Evolutionary conservation across 352 stramenopile genomes (phyloP).

Genomic region (Achlya hypogyna): DNA sequence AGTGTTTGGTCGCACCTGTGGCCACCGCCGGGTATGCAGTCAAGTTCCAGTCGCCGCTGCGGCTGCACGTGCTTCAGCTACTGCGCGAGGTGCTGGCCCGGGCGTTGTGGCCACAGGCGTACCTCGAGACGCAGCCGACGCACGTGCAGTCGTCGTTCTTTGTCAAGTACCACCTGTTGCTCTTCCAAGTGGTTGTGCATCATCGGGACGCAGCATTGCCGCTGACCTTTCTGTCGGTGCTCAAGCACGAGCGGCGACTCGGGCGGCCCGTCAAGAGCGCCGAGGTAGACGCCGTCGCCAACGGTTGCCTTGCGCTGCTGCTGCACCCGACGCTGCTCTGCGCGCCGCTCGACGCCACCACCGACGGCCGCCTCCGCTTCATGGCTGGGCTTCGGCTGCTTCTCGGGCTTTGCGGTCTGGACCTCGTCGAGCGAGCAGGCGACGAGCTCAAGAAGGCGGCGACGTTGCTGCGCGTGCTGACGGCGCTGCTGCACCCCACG

Average conservation of each 20-base stretch:
- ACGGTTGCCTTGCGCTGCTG: conserved; percentile 24
- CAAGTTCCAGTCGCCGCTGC: conserved; percentile 16
- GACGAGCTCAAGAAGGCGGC: conserved; percentile 18
- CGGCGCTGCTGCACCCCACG: neutral
- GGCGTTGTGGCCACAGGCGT: neutral
- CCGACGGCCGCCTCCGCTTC: neutral
- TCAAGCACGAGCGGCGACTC: conserved; percentile 29
- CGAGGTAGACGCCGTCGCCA: conserved; percentile 60
- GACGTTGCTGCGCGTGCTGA: neutral
- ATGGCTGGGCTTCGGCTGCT: neutral
- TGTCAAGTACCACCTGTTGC: conserved; percentile 19
- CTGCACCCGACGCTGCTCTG: conserved; percentile 14
- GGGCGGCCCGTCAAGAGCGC: conserved; percentile 22
- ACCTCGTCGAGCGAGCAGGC: neutral
- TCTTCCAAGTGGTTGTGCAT: conserved; percentile 4
- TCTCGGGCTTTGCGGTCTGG: conserved; percentile 9
- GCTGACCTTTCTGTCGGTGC: conserved; percentile 14
- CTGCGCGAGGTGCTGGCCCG: neutral
- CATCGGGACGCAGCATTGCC: neutral
- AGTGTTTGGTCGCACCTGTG: neutral
- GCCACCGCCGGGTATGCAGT: neutral
- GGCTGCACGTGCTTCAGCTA: conserved; percentile 6
- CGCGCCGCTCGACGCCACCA: neutral
- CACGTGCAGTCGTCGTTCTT: conserved; percentile 16
- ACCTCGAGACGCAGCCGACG: conserved; percentile 6